Conservation (phyloP, 305 asterid genomes). For the Fraxinus sp. region DNA sequence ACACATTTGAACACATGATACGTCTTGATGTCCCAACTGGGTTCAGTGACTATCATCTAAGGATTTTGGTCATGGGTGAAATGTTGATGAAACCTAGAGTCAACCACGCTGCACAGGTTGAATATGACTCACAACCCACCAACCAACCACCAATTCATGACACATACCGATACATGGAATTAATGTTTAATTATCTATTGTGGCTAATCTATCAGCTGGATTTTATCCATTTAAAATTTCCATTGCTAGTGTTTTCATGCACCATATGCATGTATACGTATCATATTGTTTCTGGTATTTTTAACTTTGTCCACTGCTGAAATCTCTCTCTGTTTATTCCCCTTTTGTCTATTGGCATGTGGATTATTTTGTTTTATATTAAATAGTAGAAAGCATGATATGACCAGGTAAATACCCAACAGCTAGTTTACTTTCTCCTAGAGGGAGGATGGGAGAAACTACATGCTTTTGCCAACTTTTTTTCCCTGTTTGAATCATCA, state of each 20-base stretch:
- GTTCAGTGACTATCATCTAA: not conserved
- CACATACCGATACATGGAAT: not conserved
- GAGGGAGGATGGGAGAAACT: not conserved
- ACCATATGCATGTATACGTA: not conserved
- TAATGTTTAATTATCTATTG: not conserved
- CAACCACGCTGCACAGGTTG: not conserved
- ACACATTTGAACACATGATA: not conserved
- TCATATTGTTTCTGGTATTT: not conserved
- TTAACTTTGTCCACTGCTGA: not conserved
- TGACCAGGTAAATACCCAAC: not conserved
- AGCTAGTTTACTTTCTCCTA: not conserved
- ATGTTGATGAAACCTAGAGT: not conserved
- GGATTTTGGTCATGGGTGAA: not conserved
- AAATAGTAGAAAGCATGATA: not conserved
- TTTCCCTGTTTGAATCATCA: not conserved
- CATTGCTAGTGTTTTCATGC: not conserved
- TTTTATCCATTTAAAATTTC: not conserved
- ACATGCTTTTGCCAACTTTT: not conserved
- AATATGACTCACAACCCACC: not conserved
- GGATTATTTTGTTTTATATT: not conserved
- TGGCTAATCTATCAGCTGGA: not conserved
- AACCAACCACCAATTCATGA: not conserved
- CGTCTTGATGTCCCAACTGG: not conserved
- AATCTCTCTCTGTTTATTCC: not conserved
- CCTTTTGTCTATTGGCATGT: not conserved